These are phyloP conservation scores for Scheffersomyces insectosa DNA, from an alignment of 1,139 yeast species.

Conservation along the genomic window DNA sequence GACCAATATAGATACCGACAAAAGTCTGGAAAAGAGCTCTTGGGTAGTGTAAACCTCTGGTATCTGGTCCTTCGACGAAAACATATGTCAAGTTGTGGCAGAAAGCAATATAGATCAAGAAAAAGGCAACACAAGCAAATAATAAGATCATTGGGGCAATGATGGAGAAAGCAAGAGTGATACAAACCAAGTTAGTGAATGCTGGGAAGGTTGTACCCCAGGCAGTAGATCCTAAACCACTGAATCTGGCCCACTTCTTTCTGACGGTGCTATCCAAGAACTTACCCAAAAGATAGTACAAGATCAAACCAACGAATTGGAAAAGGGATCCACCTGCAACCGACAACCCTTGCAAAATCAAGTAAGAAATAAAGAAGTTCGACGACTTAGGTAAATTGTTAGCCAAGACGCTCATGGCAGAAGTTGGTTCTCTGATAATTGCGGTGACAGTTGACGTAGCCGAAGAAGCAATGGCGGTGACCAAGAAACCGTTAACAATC, in stretches of 20 bases:
- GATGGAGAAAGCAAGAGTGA: constrained; percentile 74
- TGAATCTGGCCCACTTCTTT: constrained; percentile 78
- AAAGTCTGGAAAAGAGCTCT: constrained; percentile 85
- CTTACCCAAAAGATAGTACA: constrained; percentile 68
- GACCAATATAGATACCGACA: constrained; percentile 85
- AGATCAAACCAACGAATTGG: constrained; percentile 71
- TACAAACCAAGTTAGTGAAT: constrained; percentile 80
- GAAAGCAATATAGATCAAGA: constrained; percentile 74
- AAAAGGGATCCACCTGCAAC: constrained; percentile 78
- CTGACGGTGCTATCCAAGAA: constrained; percentile 81
- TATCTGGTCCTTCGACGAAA: constrained; percentile 58
- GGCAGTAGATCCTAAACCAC: constrained; percentile 57
- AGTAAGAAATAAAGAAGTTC: constrained; percentile 75
- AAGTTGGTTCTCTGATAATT: constrained; percentile 62
- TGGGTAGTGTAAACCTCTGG: constrained; percentile 85
- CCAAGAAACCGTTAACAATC: constrained; percentile 69
- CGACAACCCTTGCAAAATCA: constrained; percentile 79
- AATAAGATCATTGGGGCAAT: constrained; percentile 74
- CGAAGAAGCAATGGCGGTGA: constrained; percentile 69
- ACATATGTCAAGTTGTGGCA: constrained; percentile 80
- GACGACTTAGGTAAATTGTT: constrained; percentile 83
- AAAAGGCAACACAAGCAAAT: constrained; percentile 70
- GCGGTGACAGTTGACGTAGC: constrained; percentile 73
- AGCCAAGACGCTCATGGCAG: constrained; percentile 71
- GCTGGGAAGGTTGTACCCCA: constrained; percentile 94